A percentile compares a stretch with the other conserved stretches of the same genome.
phyloP scores from a whole-genome alignment of 2,329 filamentous ascomycete genomes.

The Colletotrichum navitas region DNA sequence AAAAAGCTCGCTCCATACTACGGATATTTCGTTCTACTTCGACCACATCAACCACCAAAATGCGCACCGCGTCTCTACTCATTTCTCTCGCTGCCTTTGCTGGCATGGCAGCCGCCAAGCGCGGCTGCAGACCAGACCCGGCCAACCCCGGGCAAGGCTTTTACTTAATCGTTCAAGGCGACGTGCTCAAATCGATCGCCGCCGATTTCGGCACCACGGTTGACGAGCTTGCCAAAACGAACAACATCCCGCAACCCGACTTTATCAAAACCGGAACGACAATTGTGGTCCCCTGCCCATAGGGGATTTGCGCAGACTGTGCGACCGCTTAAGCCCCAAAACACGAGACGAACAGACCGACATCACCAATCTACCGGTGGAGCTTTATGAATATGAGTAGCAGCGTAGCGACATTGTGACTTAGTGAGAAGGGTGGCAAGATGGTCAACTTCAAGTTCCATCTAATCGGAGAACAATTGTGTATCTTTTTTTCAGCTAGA shows the following conservation, averaged over 20 bases:
- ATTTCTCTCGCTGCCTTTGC: slow-evolving; percentile 1
- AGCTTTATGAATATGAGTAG: neutral
- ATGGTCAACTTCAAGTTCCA: neutral
- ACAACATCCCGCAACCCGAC: neutral
- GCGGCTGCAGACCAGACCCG: neutral
- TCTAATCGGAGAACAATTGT: neutral
- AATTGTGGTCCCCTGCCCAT: slow-evolving; percentile 9
- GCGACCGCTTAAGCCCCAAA: neutral
- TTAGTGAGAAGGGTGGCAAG: neutral
- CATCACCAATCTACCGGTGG: neutral
- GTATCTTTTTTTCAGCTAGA: too few relatives aligned
- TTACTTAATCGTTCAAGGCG: slow-evolving; percentile 11
- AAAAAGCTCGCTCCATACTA: neutral
- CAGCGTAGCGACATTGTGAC: too few relatives aligned
- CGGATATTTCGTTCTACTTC: neutral
- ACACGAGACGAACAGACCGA: neutral
- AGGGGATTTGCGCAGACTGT: neutral
- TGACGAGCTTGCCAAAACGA: neutral
- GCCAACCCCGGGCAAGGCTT: slow-evolving; percentile 14
- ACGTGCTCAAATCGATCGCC: slow-evolving; percentile 7
- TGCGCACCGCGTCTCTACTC: neutral
- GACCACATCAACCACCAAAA: neutral
- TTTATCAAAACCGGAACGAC: neutral
- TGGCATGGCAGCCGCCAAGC: slow-evolving; percentile 8
- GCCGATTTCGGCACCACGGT: neutral